Base-by-base conservation (phyloP, 352 stramenopile species). In the Pythium rishiriense region DNA sequence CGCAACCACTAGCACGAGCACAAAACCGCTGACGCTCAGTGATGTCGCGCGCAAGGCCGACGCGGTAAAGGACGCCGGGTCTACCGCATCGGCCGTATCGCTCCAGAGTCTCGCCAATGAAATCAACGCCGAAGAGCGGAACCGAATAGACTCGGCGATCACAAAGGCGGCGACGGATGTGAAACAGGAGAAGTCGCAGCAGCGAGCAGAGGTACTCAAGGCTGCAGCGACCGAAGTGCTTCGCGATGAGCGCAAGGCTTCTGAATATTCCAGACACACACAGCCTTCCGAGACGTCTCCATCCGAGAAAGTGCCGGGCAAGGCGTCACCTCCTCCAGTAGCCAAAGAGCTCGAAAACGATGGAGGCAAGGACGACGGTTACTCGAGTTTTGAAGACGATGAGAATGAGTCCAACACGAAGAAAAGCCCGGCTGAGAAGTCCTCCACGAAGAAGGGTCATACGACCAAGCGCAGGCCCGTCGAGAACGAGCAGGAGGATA, bases 321-420 rank as follows among this genome's bases (percentile, higher is more conserved):
- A 39, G 33, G 21, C 28, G 17, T 14, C 54, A 39, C 39, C 57
- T 10, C 35, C 22, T 22, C 45, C 29, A 29, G 3, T 17, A 11
- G 15, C 24, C 25, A 29, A 26, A 9, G 7, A 24, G 8, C 12
- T 31, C 9, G 31, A 52, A 24, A 54, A 75, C 12, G 62, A 74
- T 8, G 37, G 37, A 17, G 37, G 9, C 9, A 43, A 43, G 11
- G 66, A 76, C 14, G 69, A 78, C 45, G 78, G 73, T 17, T 90
- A 90, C 63, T 91, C 78, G 26, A 90, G 78, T 58, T 89, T 90
- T 68, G 75, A 77, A 68, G 74, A 83, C 4, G 69, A 85, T 1
- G 68, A 82, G 0, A 57, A 63, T n/a, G 53, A 42, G 21, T 29
- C 14, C 17, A 72, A 67, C 25, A 58, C 58, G 19, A 11, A 31